Evolutionary conservation across 2,329 filamentous ascomycete species (phyloP).

Genomic region (Neodidymelliopsis sp.): DNA sequence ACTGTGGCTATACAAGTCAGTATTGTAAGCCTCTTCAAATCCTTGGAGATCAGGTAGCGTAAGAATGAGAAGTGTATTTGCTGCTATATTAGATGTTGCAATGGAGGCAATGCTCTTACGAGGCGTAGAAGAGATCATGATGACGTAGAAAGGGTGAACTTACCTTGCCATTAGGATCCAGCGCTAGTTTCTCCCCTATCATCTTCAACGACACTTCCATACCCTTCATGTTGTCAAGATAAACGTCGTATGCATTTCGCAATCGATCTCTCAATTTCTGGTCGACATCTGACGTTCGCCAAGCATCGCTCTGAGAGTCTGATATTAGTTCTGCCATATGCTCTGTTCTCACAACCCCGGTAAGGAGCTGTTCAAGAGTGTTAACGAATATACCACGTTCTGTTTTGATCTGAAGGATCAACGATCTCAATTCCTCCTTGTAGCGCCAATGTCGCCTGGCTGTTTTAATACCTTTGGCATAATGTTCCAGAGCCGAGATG

Average conservation of each 20-base stretch:
- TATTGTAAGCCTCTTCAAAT: not conserved
- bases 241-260: slow-evolving; percentile 19
- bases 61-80: not conserved
- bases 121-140: not conserved
- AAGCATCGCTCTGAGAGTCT: slow-evolving; percentile 19
- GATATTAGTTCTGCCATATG: slow-evolving; percentile 27
- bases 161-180: slow-evolving; percentile 30
- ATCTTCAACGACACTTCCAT: slow-evolving; percentile 23
- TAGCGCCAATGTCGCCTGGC: slow-evolving; percentile 34
- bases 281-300: slow-evolving; percentile 19
- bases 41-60: not conserved
- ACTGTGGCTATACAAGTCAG: slow-evolving; percentile 21
- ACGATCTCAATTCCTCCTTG: slow-evolving; percentile 24
- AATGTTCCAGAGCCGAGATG: slow-evolving; percentile 39
- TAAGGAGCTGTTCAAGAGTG: slow-evolving; percentile 33
- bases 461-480: slow-evolving; percentile 33
- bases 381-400: slow-evolving; percentile 40
- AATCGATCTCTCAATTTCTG: slow-evolving; percentile 20
- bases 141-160: slow-evolving; percentile 1
- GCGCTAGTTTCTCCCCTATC: slow-evolving; percentile 28
- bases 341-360: slow-evolving; percentile 26
- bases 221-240: slow-evolving; percentile 22
- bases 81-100: not conserved
- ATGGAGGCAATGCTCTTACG: no score
- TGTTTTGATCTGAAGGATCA: slow-evolving; percentile 31